phyloP scores from a whole-genome alignment of 371 early-diverging fungal species.

The Parasitella parasitica region DNA sequence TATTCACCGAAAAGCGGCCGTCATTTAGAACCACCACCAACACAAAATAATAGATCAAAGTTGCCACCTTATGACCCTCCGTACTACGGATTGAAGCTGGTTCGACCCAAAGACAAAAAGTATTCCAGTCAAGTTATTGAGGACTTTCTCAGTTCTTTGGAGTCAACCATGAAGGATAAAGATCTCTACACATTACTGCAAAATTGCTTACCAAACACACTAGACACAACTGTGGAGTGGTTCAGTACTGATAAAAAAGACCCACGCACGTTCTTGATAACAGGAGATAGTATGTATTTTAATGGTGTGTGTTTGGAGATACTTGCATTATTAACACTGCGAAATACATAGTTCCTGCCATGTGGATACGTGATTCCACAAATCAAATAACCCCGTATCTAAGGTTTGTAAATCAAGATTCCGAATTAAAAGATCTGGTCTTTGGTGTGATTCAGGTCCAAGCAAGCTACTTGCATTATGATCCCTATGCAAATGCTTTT shows the following conservation, averaged over 20 bases:
- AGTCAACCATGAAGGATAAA: constrained; percentile 28
- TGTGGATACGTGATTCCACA: constrained; percentile 63
- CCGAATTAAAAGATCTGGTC: constrained; percentile 22
- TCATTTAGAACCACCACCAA: not conserved
- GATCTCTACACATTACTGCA: constrained; percentile 46
- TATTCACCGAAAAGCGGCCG: constrained; percentile 3
- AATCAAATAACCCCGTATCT: constrained; percentile 55
- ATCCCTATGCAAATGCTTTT: constrained; percentile 58
- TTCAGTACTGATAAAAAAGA: constrained; percentile 14
- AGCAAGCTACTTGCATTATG: constrained; percentile 39
- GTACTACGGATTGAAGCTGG: constrained; percentile 21
- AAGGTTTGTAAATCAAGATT: constrained; percentile 25
- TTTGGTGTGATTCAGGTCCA: constrained; percentile 43
- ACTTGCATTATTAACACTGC: not conserved
- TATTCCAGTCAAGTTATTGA: constrained; percentile 33
- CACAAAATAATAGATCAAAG: not conserved
- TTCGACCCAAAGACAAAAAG: constrained; percentile 25
- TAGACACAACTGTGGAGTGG: constrained; percentile 57
- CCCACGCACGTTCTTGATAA: constrained; percentile 53
- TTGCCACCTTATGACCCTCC: constrained; percentile 22
- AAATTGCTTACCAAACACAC: constrained; percentile 57
- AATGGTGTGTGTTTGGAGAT: not conserved
- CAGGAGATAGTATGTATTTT: constrained; percentile 50
- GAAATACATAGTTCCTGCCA: constrained; percentile 44
- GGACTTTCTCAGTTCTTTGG: constrained; percentile 16